Evolutionary conservation across 208 protist genomes (phyloP).

Genomic region (Leishmania gerbilli): DNA sequence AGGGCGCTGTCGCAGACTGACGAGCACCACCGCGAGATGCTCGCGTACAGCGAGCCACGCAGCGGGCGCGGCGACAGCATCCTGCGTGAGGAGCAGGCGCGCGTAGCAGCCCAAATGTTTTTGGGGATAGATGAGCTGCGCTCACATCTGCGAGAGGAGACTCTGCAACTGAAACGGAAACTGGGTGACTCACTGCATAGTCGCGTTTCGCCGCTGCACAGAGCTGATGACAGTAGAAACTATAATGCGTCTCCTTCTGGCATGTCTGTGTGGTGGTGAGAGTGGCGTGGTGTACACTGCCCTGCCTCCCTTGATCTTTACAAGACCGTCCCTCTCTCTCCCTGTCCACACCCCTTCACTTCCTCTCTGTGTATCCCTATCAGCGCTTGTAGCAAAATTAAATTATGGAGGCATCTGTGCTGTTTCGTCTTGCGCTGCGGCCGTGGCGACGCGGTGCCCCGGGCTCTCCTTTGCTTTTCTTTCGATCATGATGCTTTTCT

Average conservation of each 20-base stretch:
- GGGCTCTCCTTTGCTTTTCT: neutral
- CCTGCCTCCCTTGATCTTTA: neutral
- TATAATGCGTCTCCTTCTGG: neutral
- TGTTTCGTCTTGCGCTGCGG: neutral
- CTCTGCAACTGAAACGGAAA: neutral
- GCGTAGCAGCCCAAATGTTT: slow-evolving; percentile 45
- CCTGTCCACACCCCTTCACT: neutral
- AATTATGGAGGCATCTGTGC: neutral
- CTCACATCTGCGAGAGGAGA: slow-evolving; percentile 44
- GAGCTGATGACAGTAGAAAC: neutral
- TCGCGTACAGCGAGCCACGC: neutral
- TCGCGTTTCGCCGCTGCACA: neutral
- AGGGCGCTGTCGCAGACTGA: neutral
- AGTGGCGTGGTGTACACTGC: neutral
- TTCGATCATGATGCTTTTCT: neutral
- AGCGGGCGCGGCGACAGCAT: slow-evolving; percentile 38
- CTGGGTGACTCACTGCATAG: neutral
- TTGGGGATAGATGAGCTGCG: slow-evolving; percentile 69
- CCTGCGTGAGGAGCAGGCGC: slow-evolving; percentile 62
- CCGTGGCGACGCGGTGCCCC: neutral
- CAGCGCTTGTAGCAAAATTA: neutral
- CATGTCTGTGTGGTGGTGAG: neutral
- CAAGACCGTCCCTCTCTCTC: neutral
- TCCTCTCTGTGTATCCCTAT: neutral
- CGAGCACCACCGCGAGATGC: neutral